Percentiles rank a stretch among this genome's conserved stretches.
These are phyloP conservation scores for Dothistroma pini DNA, from an alignment of 2,329 filamentous ascomycete species.

Conservation along the genomic window DNA sequence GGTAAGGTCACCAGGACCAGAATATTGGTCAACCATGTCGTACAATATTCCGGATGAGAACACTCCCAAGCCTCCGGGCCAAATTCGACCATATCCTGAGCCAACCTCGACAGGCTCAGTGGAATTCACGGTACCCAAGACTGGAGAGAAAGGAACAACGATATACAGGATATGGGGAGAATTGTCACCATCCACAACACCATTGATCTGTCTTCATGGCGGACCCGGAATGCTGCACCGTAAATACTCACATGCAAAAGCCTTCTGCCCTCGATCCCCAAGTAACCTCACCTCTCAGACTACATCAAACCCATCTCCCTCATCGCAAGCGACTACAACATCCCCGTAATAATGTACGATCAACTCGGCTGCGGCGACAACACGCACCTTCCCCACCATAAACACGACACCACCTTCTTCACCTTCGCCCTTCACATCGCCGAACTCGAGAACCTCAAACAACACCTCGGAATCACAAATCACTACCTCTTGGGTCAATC, in stretches of 20 bases:
- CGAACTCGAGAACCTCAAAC: constrained; percentile 49
- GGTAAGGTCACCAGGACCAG: too few species aligned
- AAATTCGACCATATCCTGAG: constrained; percentile 7
- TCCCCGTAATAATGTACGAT: constrained; percentile 52
- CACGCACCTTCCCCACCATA: constrained; percentile 46
- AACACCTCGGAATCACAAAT: constrained; percentile 38
- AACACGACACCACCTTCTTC: constrained; percentile 47
- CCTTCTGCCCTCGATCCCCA: background rate
- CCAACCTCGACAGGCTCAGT: constrained; percentile 11
- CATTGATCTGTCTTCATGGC: constrained; percentile 41
- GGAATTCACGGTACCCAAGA: constrained; percentile 11
- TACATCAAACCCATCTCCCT: constrained; percentile 38
- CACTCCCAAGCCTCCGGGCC: constrained; percentile 14
- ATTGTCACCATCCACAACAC: constrained; percentile 26
- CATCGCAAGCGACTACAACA: constrained; percentile 29
- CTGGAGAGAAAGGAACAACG: constrained; percentile 35
- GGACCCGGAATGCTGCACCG: constrained; percentile 40
- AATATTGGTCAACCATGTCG: constrained; percentile 2
- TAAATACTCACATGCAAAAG: background rate
- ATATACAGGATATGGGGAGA: constrained; percentile 40
- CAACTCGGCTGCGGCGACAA: constrained; percentile 49
- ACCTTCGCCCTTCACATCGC: constrained; percentile 43
- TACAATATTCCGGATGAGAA: constrained; percentile 14
- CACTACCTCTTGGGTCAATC: constrained; percentile 49
- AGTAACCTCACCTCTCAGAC: constrained; percentile 20